Evolutionary conservation across 805 yeast species (phyloP), one percentile per base, ranked within the genome.

Genomic region (Lipomyces orientalis): DNA sequence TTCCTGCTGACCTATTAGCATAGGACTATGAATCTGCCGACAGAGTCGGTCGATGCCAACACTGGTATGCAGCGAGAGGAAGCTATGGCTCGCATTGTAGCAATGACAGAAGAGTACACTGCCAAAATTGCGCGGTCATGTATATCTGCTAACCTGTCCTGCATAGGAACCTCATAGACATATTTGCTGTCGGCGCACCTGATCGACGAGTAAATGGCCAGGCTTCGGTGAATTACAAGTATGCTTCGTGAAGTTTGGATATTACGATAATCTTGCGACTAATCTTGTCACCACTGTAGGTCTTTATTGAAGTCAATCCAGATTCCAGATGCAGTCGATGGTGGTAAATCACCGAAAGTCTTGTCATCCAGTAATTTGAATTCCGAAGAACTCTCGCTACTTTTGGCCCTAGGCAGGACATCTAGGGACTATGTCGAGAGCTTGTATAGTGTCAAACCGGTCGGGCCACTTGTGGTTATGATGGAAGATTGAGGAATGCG

Each of bases 181-280:
- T 69, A 29, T 69, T 69, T 60, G 67, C 68, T 4, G 72, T 69
- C n/a, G 72, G 72, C 4, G 61, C 72, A 6, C 68, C 71, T 3
- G 72, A 67, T 19, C 29, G 71, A 19, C 54, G 72, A 43, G 43
- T 63, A 10, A 59, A 58, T 39, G 62, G 65, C 10, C 69, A 58
- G 33, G 54, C 67, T 3, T 49, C 63, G 4, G 61, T 66, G 16
- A 63, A 65, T 46, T 68, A 68, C 65, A 60, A 60, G 71, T 68
- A 58, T 5, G 67, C 19, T 14, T 6, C 19, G 22, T 33, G 37
- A 10, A 37, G 2, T 37, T 12, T 8, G n/a, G 19, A 2, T 8
- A 14, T 37, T 10, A 37, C 7, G 22, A 43, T 19, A 1, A 16
- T 43, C 22, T 4, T 19, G 19, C 22, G 49, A 9, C 33, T 14